A percentile compares a stretch with the other conserved stretches of the same genome.
These are phyloP conservation scores for Polytrichum commune DNA, from an alignment of 225 moss, liverwort and hornwort genomes.

Conservation along the genomic window DNA sequence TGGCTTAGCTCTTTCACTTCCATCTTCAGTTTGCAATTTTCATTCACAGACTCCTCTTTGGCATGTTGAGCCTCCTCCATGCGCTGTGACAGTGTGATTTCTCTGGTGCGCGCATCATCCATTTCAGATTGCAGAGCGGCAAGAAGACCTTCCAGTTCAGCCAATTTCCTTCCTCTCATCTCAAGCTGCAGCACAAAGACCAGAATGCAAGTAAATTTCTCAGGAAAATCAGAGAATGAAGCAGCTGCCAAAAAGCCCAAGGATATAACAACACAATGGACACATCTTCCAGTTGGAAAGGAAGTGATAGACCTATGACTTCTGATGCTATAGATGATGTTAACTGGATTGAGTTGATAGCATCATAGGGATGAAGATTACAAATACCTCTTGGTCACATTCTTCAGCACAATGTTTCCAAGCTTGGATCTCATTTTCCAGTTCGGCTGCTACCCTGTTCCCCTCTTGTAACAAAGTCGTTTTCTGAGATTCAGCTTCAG, in stretches of 20 bases:
- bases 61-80: slow-evolving; percentile 26
- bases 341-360: neutral
- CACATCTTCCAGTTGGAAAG: too few relatives aligned
- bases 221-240: too few relatives aligned
- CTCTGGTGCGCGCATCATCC: slow-evolving; percentile 23
- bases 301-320: too few relatives aligned
- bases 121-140: slow-evolving; percentile 20
- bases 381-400: slow-evolving; percentile 5
- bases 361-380: neutral
- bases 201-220: neutral
- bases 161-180: slow-evolving; percentile 14
- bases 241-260: too few relatives aligned
- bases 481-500: neutral
- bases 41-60: slow-evolving; percentile 14
- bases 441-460: neutral
- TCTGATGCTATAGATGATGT: too few relatives aligned
- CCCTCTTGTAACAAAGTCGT: slow-evolving; percentile 6
- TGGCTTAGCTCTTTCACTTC: slow-evolving; percentile 19
- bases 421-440: slow-evolving; percentile 2
- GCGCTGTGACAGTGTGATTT: slow-evolving; percentile 22
- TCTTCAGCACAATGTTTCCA: slow-evolving; percentile 6
- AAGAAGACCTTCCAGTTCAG: slow-evolving; percentile 24
- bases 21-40: slow-evolving; percentile 22
- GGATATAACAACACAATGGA: too few relatives aligned
- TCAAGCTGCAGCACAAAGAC: slow-evolving; percentile 25